A percentile compares a stretch with the other conserved stretches of the same genome.
These are phyloP conservation scores for Penicilliopsis zonata DNA, from an alignment of 495 filamentous ascomycete genomes.

Conservation along the genomic window DNA sequence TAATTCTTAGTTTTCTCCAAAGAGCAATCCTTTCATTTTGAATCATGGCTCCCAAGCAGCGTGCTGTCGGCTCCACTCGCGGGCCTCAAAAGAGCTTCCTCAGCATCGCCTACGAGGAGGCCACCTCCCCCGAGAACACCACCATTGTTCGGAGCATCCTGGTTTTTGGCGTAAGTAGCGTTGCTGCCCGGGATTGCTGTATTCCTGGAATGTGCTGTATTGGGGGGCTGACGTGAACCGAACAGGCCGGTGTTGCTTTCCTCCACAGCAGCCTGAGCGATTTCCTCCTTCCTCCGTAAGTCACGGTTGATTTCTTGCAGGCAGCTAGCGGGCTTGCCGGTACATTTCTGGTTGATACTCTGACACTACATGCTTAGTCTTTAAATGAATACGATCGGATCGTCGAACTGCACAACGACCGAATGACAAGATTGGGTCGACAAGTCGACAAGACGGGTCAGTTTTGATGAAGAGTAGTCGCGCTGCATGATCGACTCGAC, in stretches of 20 bases:
- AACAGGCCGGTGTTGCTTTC: constrained; percentile 60
- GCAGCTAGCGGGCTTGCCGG: too few species aligned
- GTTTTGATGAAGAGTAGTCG: not conserved
- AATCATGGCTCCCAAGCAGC: constrained; percentile 30
- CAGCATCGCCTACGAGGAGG: constrained; percentile 42
- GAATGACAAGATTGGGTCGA: too few species aligned
- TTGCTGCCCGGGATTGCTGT: not conserved
- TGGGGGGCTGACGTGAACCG: constrained; percentile 6
- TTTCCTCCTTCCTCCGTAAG: constrained; percentile 62
- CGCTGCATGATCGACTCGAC: not conserved
- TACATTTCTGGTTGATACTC: too few species aligned
- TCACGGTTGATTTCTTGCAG: constrained; percentile 5
- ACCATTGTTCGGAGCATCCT: constrained; percentile 60
- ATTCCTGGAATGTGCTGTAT: not conserved
- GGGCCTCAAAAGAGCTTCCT: constrained; percentile 37
- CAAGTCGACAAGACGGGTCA: not conserved
- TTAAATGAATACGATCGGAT: constrained; percentile 1
- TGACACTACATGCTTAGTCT: too few species aligned
- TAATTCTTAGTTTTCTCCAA: too few species aligned
- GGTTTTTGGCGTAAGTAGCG: constrained; percentile 57
- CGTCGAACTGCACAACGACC: too few species aligned
- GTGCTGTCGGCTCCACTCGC: constrained; percentile 21
- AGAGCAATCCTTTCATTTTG: constrained; percentile 8
- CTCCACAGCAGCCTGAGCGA: constrained; percentile 64
- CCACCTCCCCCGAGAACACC: constrained; percentile 63